phyloP scores from a whole-genome alignment of 1,284 basidiomycete genomes.

The Microbotryomycetes sp. region DNA sequence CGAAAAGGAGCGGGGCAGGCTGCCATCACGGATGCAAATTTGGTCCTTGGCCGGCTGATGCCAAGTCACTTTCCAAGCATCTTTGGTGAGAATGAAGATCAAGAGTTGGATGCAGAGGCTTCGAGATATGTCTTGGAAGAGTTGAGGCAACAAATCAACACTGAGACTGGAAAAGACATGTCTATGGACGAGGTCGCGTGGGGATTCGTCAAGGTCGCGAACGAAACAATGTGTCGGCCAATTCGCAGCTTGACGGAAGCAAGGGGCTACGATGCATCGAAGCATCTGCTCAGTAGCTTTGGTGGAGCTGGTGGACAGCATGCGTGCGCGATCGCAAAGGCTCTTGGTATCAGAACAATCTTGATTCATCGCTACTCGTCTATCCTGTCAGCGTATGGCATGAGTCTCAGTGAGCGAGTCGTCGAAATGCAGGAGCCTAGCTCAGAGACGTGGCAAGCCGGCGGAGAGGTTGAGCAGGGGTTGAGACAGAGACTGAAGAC shows the following conservation, averaged over 20 bases:
- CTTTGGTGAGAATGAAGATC: conserved; percentile 77
- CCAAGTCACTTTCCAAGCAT: conserved; percentile 59
- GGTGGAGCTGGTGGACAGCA: conserved; percentile 89
- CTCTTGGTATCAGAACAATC: conserved; percentile 75
- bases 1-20: conserved; percentile 79
- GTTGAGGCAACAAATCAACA: conserved; percentile 61
- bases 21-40: conserved; percentile 79
- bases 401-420: conserved; percentile 81
- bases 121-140: conserved; percentile 59
- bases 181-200: conserved; percentile 81
- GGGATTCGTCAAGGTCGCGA: conserved; percentile 76
- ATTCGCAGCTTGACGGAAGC: conserved; percentile 89
- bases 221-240: conserved; percentile 72
- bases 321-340: conserved; percentile 71
- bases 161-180: conserved; percentile 44
- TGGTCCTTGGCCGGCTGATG: conserved; percentile 73
- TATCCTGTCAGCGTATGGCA: conserved; percentile 81
- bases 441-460: conserved; percentile 61
- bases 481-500: conserved; percentile 62
- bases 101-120: conserved; percentile 67
- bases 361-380: conserved; percentile 80
- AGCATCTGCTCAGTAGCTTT: conserved; percentile 85
- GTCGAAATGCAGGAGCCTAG: conserved; percentile 81
- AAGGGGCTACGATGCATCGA: conserved; percentile 72
- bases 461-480: conserved; percentile 49